These are phyloP conservation scores for Knufia fluminis DNA, from an alignment of 2,329 filamentous ascomycete genomes.

Conservation along the genomic window DNA sequence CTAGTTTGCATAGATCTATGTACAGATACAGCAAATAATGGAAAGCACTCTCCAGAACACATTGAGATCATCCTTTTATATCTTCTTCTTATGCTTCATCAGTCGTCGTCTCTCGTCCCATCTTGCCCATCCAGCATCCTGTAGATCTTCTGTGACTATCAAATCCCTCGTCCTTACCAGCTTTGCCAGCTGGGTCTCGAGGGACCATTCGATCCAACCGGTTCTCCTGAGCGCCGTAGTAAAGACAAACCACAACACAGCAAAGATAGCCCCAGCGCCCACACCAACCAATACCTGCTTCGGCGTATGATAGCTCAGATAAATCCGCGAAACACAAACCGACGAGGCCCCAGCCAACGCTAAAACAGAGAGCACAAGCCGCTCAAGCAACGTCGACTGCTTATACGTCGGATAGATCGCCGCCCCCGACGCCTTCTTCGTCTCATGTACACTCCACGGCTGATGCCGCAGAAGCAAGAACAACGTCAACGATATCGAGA, in stretches of 20 bases:
- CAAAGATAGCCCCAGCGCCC: constrained; percentile 60
- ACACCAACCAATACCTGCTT: constrained; percentile 78
- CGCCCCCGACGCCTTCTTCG: constrained; percentile 33
- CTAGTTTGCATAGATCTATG: background rate
- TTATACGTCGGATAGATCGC: constrained; percentile 29
- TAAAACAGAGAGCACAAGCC: constrained; percentile 48
- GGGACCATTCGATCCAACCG: constrained; percentile 62
- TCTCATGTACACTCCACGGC: constrained; percentile 29
- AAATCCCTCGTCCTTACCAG: constrained; percentile 71
- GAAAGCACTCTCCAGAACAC: background rate
- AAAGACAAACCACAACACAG: constrained; percentile 66
- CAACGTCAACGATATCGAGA: constrained; percentile 71
- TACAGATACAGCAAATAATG: background rate
- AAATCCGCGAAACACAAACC: constrained; percentile 76
- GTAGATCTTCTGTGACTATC: constrained; percentile 76
- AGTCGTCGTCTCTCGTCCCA: constrained; percentile 53
- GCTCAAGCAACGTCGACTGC: constrained; percentile 43
- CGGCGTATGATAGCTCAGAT: constrained; percentile 84
- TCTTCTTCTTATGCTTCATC: background rate
- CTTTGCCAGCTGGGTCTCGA: constrained; percentile 57
- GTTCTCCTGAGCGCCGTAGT: constrained; percentile 57
- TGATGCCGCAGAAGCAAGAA: constrained; percentile 74
- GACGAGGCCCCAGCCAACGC: constrained; percentile 53
- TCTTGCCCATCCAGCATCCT: constrained; percentile 86
- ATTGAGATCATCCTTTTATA: background rate